Evolutionary conservation across 108 stramenopile genomes (phyloP).

Genomic region (Asterionellopsis glacialis): DNA sequence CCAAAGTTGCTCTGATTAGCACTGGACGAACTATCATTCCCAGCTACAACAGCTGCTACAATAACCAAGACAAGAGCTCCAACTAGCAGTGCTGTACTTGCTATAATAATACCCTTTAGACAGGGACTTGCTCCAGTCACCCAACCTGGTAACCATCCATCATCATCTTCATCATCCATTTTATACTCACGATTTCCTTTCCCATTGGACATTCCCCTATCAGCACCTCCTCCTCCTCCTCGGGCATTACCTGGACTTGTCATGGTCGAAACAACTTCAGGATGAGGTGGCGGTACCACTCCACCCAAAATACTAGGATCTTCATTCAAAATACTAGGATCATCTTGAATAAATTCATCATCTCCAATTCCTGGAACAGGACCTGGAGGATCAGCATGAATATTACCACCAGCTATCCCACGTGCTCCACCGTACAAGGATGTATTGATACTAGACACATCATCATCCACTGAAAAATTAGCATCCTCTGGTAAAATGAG

Average conservation of each 20-base stretch:
- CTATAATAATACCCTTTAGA: constrained; percentile 36
- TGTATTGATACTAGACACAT: constrained; percentile 23
- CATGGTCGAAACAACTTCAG: background rate
- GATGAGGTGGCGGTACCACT: no score
- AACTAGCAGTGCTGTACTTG: constrained; percentile 22
- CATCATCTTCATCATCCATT: constrained; percentile 1
- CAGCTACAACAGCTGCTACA: constrained; percentile 21
- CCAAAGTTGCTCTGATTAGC: background rate
- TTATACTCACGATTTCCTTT: background rate
- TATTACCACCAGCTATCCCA: background rate
- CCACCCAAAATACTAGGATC: no score
- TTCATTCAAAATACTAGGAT: no score
- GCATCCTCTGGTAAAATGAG: constrained; percentile 21
- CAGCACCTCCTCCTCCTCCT: background rate
- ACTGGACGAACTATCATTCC: background rate
- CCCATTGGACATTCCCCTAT: no score
- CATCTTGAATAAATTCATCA: no score
- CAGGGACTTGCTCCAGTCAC: constrained; percentile 31
- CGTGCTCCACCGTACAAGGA: constrained; percentile 1
- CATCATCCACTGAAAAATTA: constrained; percentile 14
- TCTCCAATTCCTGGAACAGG: no score
- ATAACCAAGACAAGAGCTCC: constrained; percentile 34
- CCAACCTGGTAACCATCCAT: constrained; percentile 29
- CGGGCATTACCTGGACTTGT: background rate
- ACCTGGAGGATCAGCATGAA: background rate